Percentiles rank a stretch among this genome's conserved stretches.
These are phyloP conservation scores for Dryas octopetala DNA, from an alignment of 306 rosid species.

Conservation along the genomic window DNA sequence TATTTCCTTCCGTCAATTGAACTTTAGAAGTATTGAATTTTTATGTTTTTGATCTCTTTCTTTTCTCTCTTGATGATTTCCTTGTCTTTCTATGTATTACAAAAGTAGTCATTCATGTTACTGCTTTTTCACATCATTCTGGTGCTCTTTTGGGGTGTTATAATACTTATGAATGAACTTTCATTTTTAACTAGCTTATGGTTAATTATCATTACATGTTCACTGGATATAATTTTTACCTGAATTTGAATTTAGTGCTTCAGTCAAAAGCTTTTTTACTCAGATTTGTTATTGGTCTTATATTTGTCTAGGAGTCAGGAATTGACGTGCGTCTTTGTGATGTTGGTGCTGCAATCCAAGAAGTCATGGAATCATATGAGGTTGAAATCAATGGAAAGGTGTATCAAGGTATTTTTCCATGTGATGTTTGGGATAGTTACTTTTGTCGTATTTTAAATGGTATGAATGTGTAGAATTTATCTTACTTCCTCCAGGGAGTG, in stretches of 20 bases:
- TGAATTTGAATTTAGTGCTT: background rate
- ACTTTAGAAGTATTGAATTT: background rate
- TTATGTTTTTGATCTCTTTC: background rate
- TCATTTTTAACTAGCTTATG: background rate
- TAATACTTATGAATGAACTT: background rate
- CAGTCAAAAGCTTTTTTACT: background rate
- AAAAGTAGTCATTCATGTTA: background rate
- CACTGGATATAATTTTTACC: background rate
- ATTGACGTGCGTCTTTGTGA: conserved; percentile 96
- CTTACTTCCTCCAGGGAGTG: no score
- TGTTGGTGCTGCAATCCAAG: conserved; percentile 97
- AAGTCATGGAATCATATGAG: conserved; percentile 94
- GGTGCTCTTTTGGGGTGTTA: background rate
- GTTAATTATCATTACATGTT: background rate
- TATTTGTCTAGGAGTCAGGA: conserved; percentile 71
- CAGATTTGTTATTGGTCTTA: background rate
- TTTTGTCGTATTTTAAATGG: no score
- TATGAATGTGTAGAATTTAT: no score
- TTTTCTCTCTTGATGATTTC: background rate
- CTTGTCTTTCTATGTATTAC: no score
- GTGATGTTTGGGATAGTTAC: background rate
- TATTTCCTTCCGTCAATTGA: background rate
- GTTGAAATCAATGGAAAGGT: conserved; percentile 96
- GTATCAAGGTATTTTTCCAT: conserved; percentile 60
- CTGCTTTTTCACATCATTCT: background rate